These are phyloP conservation scores for Lichtheimia ornata DNA, from an alignment of 371 early-diverging fungal species.

Conservation along the genomic window DNA sequence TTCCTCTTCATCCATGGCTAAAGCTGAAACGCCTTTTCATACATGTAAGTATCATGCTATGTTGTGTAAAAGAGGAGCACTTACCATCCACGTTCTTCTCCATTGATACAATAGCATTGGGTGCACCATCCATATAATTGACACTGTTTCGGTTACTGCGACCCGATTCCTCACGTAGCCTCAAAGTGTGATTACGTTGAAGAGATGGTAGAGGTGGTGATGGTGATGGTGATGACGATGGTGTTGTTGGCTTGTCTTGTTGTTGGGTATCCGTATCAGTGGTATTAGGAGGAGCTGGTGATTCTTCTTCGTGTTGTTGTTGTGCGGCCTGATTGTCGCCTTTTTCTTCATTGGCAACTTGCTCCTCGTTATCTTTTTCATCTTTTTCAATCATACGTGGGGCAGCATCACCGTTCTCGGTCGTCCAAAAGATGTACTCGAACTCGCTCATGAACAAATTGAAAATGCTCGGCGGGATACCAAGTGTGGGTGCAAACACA, in stretches of 20 bases:
- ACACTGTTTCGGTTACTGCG: conserved; percentile 51
- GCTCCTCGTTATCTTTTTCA: not conserved
- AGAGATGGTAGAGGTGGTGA: conserved; percentile 1
- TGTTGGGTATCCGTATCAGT: not conserved
- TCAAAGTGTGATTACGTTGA: conserved; percentile 14
- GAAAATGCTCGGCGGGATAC: conserved; percentile 70
- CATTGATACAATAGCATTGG: conserved; percentile 40
- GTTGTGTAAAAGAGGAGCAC: not conserved
- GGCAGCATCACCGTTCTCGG: conserved; percentile 33
- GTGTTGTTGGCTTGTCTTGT: not conserved
- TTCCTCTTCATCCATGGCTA: conserved; percentile 8
- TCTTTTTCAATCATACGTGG: conserved; percentile 11
- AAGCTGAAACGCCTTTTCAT: not conserved
- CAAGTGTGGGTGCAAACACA: conserved; percentile 73
- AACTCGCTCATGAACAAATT: conserved; percentile 73
- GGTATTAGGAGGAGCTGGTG: not conserved
- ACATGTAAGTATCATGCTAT: not conserved
- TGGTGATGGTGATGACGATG: no score
- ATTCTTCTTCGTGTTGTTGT: not conserved
- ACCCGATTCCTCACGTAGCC: conserved; percentile 17
- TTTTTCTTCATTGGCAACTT: conserved; percentile 10
- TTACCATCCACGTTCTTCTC: conserved; percentile 45
- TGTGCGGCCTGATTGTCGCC: conserved; percentile 5
- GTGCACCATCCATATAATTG: conserved; percentile 45
- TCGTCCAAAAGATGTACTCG: conserved; percentile 61